Conservation (phyloP, 1,284 basidiomycete genomes). For the Gymnopus androsaceus region DNA sequence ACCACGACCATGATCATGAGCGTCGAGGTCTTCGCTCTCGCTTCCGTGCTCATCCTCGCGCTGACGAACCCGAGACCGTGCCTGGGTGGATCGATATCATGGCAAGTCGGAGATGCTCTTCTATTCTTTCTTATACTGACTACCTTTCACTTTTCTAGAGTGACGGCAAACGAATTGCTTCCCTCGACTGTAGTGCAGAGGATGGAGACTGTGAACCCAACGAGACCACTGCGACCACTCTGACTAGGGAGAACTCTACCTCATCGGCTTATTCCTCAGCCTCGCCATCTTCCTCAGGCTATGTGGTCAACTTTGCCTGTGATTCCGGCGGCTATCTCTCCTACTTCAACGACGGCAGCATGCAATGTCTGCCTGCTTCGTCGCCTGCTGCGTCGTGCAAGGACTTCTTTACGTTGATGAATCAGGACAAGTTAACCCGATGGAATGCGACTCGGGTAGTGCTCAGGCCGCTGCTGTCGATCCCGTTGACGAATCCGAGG, state of each 20-base stretch:
- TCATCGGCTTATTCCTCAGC: too few relatives aligned
- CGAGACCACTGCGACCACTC: slow-evolving; percentile 1
- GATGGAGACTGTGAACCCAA: neutral
- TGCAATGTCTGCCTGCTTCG: slow-evolving; percentile 1
- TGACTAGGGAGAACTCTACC: too few relatives aligned
- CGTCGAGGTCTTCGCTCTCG: neutral
- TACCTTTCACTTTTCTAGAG: neutral
- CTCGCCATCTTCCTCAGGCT: too few relatives aligned
- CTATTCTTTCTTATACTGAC: neutral
- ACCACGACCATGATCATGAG: slow-evolving; percentile 5
- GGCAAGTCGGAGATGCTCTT: neutral
- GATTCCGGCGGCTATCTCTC: neutral
- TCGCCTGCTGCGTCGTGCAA: neutral
- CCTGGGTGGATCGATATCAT: slow-evolving; percentile 4
- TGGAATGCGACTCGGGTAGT: neutral
- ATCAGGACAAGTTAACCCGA: slow-evolving; percentile 2
- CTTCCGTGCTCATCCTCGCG: slow-evolving; percentile 7
- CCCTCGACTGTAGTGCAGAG: neutral
- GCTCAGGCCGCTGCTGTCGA: neutral
- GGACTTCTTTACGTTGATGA: neutral
- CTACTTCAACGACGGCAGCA: too few relatives aligned
- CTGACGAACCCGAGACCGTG: neutral
- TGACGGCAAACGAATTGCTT: slow-evolving; percentile 4
- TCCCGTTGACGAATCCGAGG: neutral
- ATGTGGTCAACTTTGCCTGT: neutral